phyloP scores from a whole-genome alignment of 2,329 filamentous ascomycete species.

The Furcasterigmium furcatum region DNA sequence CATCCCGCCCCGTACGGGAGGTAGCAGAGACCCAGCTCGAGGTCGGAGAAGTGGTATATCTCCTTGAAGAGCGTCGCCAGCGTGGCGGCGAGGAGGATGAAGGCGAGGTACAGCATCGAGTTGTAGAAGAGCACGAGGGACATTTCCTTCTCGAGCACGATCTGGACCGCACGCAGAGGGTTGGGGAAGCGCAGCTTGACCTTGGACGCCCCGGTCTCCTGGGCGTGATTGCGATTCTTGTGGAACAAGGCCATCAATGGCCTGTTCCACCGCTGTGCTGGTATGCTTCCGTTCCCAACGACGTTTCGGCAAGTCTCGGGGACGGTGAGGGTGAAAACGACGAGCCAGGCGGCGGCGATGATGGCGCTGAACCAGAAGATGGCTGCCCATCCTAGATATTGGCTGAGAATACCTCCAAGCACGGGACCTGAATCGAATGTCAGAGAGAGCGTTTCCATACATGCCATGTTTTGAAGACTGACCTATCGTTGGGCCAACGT shows the following conservation, averaged over 20 bases:
- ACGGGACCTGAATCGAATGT: constrained; percentile 41
- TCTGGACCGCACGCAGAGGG: constrained; percentile 49
- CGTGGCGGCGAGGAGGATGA: constrained; percentile 51
- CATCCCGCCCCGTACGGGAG: constrained; percentile 51
- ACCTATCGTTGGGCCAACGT: constrained; percentile 47
- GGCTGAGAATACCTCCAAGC: constrained; percentile 59
- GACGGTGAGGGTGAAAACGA: constrained; percentile 52
- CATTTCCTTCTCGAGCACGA: constrained; percentile 57
- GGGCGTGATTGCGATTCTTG: constrained; percentile 20
- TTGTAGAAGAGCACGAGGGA: constrained; percentile 49
- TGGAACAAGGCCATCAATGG: constrained; percentile 48
- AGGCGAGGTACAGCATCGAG: constrained; percentile 52
- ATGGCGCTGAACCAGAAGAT: constrained; percentile 70
- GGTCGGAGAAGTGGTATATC: constrained; percentile 47
- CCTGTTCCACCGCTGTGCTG: constrained; percentile 55
- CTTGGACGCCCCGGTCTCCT: constrained; percentile 23
- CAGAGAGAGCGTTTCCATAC: not conserved
- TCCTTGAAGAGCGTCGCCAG: constrained; percentile 47
- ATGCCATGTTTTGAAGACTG: not conserved
- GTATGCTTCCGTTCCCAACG: constrained; percentile 61
- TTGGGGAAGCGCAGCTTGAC: constrained; percentile 51
- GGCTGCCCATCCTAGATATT: constrained; percentile 64
- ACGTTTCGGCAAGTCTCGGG: constrained; percentile 59
- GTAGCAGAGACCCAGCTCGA: constrained; percentile 52
- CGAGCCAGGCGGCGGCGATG: constrained; percentile 42